A percentile compares a stretch with the other conserved stretches of the same genome.
phyloP scores from a whole-genome alignment of 306 rosid genomes.

The Pterocarpus santalinus region DNA sequence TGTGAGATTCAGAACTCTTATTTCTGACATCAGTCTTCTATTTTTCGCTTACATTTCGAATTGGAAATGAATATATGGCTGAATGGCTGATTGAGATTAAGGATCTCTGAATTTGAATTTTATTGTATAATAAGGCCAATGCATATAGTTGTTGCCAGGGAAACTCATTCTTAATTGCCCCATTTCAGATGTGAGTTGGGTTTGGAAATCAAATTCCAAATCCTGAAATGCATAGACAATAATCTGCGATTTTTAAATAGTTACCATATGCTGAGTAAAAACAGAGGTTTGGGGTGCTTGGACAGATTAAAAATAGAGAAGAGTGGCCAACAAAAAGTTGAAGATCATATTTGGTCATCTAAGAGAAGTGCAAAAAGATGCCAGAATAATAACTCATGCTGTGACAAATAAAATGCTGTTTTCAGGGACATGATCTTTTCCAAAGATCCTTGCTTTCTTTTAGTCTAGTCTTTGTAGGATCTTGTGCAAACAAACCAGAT shows the following conservation, averaged over 20 bases:
- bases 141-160: constrained; percentile 4
- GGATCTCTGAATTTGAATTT: background rate
- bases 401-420: background rate
- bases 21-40: background rate
- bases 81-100: background rate
- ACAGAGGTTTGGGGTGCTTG: background rate
- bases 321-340: background rate
- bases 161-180: background rate
- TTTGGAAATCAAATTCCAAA: background rate
- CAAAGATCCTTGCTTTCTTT: background rate
- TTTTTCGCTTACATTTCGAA: background rate
- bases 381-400: background rate
- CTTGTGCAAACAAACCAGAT: background rate
- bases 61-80: background rate
- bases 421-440: constrained; percentile 9
- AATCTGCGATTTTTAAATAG: background rate
- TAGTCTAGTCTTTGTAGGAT: background rate
- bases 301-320: constrained; percentile 19
- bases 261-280: background rate
- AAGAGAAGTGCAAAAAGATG: background rate
- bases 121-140: background rate
- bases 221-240: background rate
- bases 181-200: background rate
- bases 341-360: background rate
- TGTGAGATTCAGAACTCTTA: background rate